These are phyloP conservation scores for Cadophora gregata DNA, from an alignment of 2,329 filamentous ascomycete genomes.

Conservation along the genomic window DNA sequence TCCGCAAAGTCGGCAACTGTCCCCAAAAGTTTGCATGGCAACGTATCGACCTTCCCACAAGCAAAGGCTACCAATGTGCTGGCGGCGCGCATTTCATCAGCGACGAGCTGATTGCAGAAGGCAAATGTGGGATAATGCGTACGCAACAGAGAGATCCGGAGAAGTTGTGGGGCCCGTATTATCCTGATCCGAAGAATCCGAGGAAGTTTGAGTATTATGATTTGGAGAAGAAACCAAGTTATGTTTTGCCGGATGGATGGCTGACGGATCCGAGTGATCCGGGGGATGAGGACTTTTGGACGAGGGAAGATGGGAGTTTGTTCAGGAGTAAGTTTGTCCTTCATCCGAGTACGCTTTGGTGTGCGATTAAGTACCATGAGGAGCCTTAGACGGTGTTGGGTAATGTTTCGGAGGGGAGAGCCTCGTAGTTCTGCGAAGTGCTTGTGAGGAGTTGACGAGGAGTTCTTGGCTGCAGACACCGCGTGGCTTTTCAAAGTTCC, in stretches of 20 bases:
- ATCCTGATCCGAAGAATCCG: conserved; percentile 5
- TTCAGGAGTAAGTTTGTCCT: not conserved
- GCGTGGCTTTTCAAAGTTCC: not conserved
- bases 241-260: conserved; percentile 4
- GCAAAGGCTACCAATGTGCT: conserved; percentile 33
- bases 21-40: conserved; percentile 26
- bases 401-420: not conserved
- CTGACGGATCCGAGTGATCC: conserved; percentile 9
- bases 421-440: not conserved
- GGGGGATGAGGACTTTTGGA: not conserved
- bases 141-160: not conserved
- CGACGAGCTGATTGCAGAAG: conserved; percentile 34
- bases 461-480: not conserved
- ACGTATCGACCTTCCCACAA: conserved; percentile 12
- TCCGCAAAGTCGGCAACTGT: conserved; percentile 24
- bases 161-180: conserved; percentile 23
- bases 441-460: not conserved
- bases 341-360: not conserved
- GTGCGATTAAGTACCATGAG: not conserved
- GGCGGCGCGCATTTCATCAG: conserved; percentile 30
- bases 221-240: not conserved
- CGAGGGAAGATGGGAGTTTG: not conserved
- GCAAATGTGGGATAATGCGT: conserved; percentile 29
- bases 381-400: not conserved
- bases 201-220: conserved; percentile 13